These are phyloP conservation scores for Colletotrichum tropicicola DNA, from an alignment of 2,329 filamentous ascomycete species.

Conservation along the genomic window DNA sequence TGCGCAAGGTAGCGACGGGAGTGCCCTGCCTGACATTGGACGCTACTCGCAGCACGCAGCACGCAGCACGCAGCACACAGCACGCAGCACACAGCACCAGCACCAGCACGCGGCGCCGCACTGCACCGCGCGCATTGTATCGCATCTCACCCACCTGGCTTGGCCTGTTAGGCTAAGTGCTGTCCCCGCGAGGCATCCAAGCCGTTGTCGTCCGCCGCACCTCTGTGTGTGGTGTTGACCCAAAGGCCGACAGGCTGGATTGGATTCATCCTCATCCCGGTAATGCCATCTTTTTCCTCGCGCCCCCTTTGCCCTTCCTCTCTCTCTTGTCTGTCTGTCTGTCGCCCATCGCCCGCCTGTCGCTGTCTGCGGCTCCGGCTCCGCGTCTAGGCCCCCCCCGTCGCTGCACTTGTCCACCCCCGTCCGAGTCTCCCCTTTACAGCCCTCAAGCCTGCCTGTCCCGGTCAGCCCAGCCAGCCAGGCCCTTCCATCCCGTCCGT, in stretches of 20 bases:
- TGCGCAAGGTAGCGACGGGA: too few species aligned
- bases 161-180: too few species aligned
- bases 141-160: constrained; percentile 8
- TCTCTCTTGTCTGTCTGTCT: too few species aligned
- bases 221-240: constrained; percentile 25
- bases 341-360: too few species aligned
- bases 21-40: too few species aligned
- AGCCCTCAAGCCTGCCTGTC: constrained; percentile 9
- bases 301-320: not conserved
- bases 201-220: constrained; percentile 24
- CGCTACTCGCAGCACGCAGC: not conserved
- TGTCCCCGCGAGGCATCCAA: too few species aligned
- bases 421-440: not conserved
- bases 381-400: not conserved
- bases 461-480: constrained; percentile 3
- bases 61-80: not conserved
- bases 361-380: not conserved
- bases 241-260: constrained; percentile 21
- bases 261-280: constrained; percentile 17
- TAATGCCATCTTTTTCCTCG: constrained; percentile 6
- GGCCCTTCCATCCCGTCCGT: not conserved
- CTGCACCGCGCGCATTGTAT: constrained; percentile 7
- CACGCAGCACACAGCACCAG: not conserved
- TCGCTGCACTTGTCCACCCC: constrained; percentile 4
- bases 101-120: not conserved